Percentiles rank a stretch among this genome's conserved stretches.
Conservation (phyloP, 331 rosid species). For the Phaseolus coccineus region DNA sequence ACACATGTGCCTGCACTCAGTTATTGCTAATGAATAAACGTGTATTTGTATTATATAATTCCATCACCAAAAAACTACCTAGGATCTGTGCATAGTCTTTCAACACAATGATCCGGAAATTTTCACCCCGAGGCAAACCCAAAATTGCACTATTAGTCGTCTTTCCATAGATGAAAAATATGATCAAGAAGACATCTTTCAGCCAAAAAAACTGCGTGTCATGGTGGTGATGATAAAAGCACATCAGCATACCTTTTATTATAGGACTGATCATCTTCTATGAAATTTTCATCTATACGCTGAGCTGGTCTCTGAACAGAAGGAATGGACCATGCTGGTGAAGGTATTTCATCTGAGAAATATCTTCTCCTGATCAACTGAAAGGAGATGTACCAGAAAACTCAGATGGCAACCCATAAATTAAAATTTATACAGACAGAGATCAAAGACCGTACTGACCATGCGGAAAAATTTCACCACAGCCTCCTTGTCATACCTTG, state of each 20-base stretch:
- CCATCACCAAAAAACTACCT: conserved; percentile 35
- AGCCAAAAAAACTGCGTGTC: conserved; percentile 7
- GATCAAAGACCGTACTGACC: conserved; percentile 61
- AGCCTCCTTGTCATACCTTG: conserved; percentile 96
- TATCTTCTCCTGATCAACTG: conserved; percentile 94
- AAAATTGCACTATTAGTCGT: conserved; percentile 15
- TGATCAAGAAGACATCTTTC: conserved; percentile 22
- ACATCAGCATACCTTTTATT: conserved; percentile 54
- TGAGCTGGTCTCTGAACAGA: conserved; percentile 61
- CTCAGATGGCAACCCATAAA: conserved; percentile 41
- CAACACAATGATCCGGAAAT: not conserved
- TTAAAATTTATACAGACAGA: not conserved
- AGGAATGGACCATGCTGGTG: conserved; percentile 77
- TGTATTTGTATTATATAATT: not conserved
- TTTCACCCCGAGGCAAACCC: not conserved
- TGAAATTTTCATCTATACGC: conserved; percentile 72
- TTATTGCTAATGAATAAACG: not conserved
- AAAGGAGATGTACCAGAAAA: conserved; percentile 44
- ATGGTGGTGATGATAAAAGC: conserved; percentile 16
- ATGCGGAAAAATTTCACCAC: conserved; percentile 80
- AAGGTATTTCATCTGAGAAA: conserved; percentile 84
- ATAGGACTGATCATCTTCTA: conserved; percentile 57
- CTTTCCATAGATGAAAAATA: conserved; percentile 9
- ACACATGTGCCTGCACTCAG: no score
- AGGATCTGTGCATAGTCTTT: conserved; percentile 33